phyloP scores from a whole-genome alignment of 2,329 filamentous ascomycete genomes.

The Colletotrichum agaves region DNA sequence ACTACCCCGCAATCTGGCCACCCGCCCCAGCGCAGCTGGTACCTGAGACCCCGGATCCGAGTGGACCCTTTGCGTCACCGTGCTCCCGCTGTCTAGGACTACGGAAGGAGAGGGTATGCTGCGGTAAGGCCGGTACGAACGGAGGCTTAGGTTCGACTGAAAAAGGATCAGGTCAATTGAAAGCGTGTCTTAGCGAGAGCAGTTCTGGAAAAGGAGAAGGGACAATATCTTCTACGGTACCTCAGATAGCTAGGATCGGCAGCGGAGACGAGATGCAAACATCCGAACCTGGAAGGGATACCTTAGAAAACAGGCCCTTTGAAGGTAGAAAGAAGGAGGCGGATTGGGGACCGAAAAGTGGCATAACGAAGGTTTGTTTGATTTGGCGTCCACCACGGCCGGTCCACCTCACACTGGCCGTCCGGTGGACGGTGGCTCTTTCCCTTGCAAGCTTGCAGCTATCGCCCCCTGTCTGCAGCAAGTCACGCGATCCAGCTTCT shows the following conservation, averaged over 20 bases:
- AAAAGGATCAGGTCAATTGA: neutral
- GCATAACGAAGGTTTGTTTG: conserved; percentile 34
- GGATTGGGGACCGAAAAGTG: conserved; percentile 6
- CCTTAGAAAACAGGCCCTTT: neutral
- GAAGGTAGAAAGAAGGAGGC: neutral
- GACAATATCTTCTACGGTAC: no score
- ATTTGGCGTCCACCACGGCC: conserved; percentile 29
- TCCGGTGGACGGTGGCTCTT: conserved; percentile 19
- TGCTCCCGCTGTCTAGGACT: conserved; percentile 25
- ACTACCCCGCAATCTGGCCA: conserved; percentile 40
- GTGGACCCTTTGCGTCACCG: conserved; percentile 38
- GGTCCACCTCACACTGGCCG: conserved; percentile 29
- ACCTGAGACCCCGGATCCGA: conserved; percentile 39
- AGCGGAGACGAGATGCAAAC: no score
- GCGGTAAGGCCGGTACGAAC: no score
- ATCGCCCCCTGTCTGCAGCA: conserved; percentile 36
- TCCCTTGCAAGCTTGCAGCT: conserved; percentile 28
- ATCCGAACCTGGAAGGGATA: no score
- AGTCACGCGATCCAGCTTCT: conserved; percentile 41
- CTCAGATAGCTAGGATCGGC: no score
- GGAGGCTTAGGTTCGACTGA: neutral
- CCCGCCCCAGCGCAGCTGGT: conserved; percentile 29
- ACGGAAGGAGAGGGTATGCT: conserved; percentile 1
- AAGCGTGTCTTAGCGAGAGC: neutral
- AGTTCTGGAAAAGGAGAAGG: no score